phyloP scores from a whole-genome alignment of 495 filamentous ascomycete genomes.

The Penicillium canariense region DNA sequence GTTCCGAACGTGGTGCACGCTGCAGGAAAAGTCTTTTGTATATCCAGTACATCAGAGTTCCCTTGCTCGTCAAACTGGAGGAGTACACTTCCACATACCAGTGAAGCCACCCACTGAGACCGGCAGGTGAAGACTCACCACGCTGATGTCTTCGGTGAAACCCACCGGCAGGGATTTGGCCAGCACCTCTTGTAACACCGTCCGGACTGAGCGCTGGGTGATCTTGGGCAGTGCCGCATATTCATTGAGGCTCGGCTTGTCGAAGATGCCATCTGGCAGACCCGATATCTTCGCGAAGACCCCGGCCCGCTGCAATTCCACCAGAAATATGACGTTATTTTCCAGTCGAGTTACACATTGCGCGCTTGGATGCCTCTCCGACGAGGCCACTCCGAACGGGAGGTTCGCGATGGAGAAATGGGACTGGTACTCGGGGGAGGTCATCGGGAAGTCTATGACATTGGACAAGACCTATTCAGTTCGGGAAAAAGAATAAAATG shows the following conservation, averaged over 20 bases:
- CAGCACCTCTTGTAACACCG: constrained; percentile 20
- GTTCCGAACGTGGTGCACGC: constrained; percentile 34
- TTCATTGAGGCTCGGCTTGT: constrained; percentile 63
- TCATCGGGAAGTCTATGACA: constrained; percentile 15
- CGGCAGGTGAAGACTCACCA: constrained; percentile 69
- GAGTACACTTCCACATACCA: constrained; percentile 14
- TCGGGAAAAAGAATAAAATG: neutral
- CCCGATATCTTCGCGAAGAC: constrained; percentile 16
- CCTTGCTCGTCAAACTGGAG: neutral
- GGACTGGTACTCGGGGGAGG: constrained; percentile 22
- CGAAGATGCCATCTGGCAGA: constrained; percentile 22
- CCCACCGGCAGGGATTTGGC: constrained; percentile 48
- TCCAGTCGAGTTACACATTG: constrained; percentile 32
- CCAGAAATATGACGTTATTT: constrained; percentile 38
- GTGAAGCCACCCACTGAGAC: constrained; percentile 75
- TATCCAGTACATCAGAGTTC: constrained; percentile 20
- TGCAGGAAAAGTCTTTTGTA: constrained; percentile 69
- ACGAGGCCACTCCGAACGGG: constrained; percentile 78
- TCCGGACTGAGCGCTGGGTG: constrained; percentile 62
- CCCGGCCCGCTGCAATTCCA: constrained; percentile 50
- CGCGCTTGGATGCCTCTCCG: constrained; percentile 44
- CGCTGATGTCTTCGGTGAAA: constrained; percentile 51
- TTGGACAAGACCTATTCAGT: neutral
- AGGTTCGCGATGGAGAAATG: constrained; percentile 67
- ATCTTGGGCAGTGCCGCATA: constrained; percentile 68